These are phyloP conservation scores for Leccinum disarticulatum DNA, from an alignment of 768 basidiomycete species.

Conservation along the genomic window DNA sequence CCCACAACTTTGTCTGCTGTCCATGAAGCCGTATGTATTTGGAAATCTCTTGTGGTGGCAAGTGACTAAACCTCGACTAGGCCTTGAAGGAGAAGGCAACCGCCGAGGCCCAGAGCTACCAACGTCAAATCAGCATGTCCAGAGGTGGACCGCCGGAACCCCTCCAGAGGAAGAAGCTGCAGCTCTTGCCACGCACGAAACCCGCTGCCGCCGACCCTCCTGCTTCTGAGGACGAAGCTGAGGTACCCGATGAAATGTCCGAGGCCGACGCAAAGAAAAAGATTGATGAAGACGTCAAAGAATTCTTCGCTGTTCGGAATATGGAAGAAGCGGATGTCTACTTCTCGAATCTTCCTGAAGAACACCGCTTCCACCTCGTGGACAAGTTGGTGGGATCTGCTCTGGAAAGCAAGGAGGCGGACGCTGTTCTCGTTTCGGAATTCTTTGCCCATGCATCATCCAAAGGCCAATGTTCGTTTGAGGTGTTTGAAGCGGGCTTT, in stretches of 20 bases:
- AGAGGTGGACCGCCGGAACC: slow-evolving; percentile 74
- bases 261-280: too few species aligned
- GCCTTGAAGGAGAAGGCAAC: slow-evolving; percentile 81
- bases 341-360: slow-evolving; percentile 70
- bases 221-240: slow-evolving; percentile 50
- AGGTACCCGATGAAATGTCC: slow-evolving; percentile 50
- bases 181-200: background rate
- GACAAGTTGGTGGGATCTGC: slow-evolving; percentile 73
- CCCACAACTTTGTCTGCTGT: slow-evolving; percentile 88
- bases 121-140: slow-evolving; percentile 75
- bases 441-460: slow-evolving; percentile 65
- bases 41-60: background rate
- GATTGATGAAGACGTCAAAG: slow-evolving; percentile 79
- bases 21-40: slow-evolving; percentile 71
- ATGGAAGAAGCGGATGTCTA: slow-evolving; percentile 87
- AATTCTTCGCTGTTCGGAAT: slow-evolving; percentile 83
- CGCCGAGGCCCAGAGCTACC: slow-evolving; percentile 57
- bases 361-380: slow-evolving; percentile 64
- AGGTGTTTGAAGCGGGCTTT: slow-evolving; percentile 76
- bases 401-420: slow-evolving; percentile 78
- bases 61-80: slow-evolving; percentile 36
- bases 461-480: slow-evolving; percentile 58
- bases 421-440: slow-evolving; percentile 74
- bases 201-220: slow-evolving; percentile 29
- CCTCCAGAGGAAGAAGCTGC: background rate